Conservation (phyloP, 148 eudicot genomes). For the Fagopyrum tataricum region DNA sequence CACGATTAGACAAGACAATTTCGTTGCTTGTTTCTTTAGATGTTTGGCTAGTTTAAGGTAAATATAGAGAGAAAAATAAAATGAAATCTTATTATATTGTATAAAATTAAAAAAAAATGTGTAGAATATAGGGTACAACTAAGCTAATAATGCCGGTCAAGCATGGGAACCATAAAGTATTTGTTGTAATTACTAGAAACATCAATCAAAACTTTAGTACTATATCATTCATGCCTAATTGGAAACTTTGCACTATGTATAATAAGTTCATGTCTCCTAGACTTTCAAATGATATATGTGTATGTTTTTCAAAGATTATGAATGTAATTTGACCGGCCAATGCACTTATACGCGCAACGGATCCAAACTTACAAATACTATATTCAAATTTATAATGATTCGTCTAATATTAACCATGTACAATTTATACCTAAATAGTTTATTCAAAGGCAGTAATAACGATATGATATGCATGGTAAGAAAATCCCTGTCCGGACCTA, state of each 20-base stretch:
- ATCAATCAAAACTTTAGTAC: constrained; percentile 3
- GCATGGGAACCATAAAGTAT: not conserved
- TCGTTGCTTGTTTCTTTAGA: too few relatives aligned
- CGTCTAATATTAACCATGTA: too few relatives aligned
- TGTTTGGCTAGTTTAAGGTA: not conserved
- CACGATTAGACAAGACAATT: too few relatives aligned
- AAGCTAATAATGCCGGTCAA: not conserved
- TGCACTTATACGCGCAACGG: not conserved
- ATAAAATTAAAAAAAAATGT: too few relatives aligned
- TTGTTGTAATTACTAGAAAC: not conserved
- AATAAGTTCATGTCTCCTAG: not conserved
- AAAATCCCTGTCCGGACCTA: too few relatives aligned
- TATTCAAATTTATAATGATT: too few relatives aligned
- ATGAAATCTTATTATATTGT: not conserved
- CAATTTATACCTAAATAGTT: too few relatives aligned
- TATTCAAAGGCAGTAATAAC: too few relatives aligned
- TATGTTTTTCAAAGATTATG: not conserved
- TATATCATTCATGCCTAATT: constrained; percentile 6
- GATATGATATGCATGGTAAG: too few relatives aligned
- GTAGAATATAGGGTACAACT: not conserved
- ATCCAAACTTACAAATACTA: not conserved
- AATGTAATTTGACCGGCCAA: not conserved
- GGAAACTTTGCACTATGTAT: not conserved
- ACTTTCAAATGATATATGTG: not conserved
- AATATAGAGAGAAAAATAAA: not conserved